Base-by-base conservation (phyloP, 495 filamentous ascomycete genomes). In the Lasiosphaeris hirsuta region DNA sequence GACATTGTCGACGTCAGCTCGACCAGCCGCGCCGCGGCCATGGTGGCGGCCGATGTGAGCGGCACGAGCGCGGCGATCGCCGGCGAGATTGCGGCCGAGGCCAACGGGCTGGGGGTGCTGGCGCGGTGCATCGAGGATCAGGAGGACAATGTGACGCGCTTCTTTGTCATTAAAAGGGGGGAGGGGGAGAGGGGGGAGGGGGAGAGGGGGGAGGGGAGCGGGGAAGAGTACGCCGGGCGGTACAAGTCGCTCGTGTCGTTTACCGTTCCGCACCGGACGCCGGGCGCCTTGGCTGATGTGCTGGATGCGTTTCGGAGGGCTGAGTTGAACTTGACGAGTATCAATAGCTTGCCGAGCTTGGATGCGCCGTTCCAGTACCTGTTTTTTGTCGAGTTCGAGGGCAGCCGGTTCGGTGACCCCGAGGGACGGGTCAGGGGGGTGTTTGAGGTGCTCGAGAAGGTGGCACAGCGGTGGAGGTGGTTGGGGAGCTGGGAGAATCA, bases 321-420 rank as follows among this genome's bases (percentile, higher is more conserved):
- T 61, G 76, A 78, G 0, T 69, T 97, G 43, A 97, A 97, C 68
- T 75, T 98, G 37, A 96, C 93, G 11, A 92, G 87, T 69, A 96
- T 97, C 68, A 90, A 88, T 59, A 88, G 88, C 56, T 73, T 95
- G 60, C 94, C 94, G 11, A 93, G 88, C 63, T 77, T 88, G 59
- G 75, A 81, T 42, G 72, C 73, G 52, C 81, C 87, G 33, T 97
- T 96, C 87, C 85, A 93, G 66, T 98, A 98, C 73, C 81, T 96
- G 23, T 97, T 97, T 72, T 87, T 98, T 70, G 86, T 96, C 17
- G 94, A 97, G 76, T 90, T 96, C 67, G 81, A 88, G 67, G 85
- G 86, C 5, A 75, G 75, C 59, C 64, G 66, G 40, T 57, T 67
- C 36, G 68, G 77, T 40, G 81, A 81, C 45, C 75, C 76, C 23